Base-by-base conservation (phyloP, 768 basidiomycete species). In the Rhodotorula babjevae region DNA sequence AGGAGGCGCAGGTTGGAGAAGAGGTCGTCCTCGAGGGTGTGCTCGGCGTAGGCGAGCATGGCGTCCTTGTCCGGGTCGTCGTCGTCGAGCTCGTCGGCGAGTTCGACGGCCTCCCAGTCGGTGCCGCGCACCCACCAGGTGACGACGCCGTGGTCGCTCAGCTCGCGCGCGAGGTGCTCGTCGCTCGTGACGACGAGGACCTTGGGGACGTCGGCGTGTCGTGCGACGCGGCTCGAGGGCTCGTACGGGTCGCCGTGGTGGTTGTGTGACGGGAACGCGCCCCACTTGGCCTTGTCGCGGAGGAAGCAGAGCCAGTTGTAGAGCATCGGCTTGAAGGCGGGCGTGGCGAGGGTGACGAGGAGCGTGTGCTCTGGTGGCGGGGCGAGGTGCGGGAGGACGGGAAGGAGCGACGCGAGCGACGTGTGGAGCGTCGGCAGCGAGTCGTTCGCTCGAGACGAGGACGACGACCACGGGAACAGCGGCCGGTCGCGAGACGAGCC, bases 261-360 rank as follows among this genome's bases (percentile, higher is more conserved):
- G n/a, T 66, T 52, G 69, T 65, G 57, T 0, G 66, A 40, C 6
- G 72, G 56, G 15, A 29, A 57, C 23, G 63, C 50, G 0, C 67
- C 73, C 68, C 69, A 71, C 27, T 64, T 57, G 3, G 73, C 73
- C 19, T 63, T 65, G 65, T 70, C 55, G 23, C 68, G 73, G 57
- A 77, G 64, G 69, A 77, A 77, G 65, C 76, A 77, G 31, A 77
- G 65, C 68, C 73, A 77, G 70, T 77, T 77, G 69, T 63, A 63
- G 15, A 77, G 61, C 46, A 77, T 71, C 36, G 70, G 73, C 57
- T 77, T 74, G 71, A 74, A 74, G 18, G 72, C 72, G n/a, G 72
- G 59, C 0, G 76, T 77, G 1, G 76, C 76, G 57, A 74, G 65
- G 23, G 76, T 77, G 60, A 74, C 68, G 70, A 72, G 50, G 60